Conservation (phyloP, 1,284 basidiomycete species). For the Trichosporon sp. region DNA sequence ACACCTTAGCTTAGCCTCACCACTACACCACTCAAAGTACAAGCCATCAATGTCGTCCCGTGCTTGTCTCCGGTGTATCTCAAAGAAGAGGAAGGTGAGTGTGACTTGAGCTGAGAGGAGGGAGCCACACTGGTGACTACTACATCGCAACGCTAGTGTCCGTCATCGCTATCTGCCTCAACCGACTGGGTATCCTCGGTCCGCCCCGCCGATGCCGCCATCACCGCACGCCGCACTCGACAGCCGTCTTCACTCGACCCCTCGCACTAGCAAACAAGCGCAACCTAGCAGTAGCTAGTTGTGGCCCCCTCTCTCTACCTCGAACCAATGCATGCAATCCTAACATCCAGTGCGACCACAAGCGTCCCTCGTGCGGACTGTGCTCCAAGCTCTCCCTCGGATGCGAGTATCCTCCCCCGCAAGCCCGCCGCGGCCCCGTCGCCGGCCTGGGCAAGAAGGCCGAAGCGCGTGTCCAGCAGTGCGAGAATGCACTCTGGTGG, state of each 20-base stretch:
- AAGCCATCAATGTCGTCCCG: constrained; percentile 13
- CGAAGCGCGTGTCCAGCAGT: constrained; percentile 19
- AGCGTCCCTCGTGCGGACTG: constrained; percentile 16
- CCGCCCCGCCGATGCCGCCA: too few species aligned
- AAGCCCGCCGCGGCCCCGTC: constrained; percentile 21
- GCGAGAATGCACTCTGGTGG: constrained; percentile 21
- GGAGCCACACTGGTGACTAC: too few species aligned
- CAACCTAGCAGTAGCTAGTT: background rate
- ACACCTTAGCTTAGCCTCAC: too few species aligned
- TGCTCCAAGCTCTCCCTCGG: constrained; percentile 16
- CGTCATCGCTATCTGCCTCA: too few species aligned
- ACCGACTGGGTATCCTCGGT: too few species aligned
- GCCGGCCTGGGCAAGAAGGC: constrained; percentile 17
- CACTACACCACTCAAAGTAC: too few species aligned
- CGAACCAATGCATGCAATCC: background rate
- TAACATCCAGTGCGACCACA: constrained; percentile 22
- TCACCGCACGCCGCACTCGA: too few species aligned
- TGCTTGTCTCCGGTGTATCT: constrained; percentile 23
- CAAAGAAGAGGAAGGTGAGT: constrained; percentile 21
- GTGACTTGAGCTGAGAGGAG: background rate
- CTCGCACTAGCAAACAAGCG: background rate
- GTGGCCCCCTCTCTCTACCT: background rate
- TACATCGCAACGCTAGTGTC: too few species aligned
- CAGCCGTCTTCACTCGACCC: background rate
- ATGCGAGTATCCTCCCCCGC: constrained; percentile 22